Conservation (phyloP, 1,284 basidiomycete species). For the Cutaneotrichosporon daszewskae region DNA sequence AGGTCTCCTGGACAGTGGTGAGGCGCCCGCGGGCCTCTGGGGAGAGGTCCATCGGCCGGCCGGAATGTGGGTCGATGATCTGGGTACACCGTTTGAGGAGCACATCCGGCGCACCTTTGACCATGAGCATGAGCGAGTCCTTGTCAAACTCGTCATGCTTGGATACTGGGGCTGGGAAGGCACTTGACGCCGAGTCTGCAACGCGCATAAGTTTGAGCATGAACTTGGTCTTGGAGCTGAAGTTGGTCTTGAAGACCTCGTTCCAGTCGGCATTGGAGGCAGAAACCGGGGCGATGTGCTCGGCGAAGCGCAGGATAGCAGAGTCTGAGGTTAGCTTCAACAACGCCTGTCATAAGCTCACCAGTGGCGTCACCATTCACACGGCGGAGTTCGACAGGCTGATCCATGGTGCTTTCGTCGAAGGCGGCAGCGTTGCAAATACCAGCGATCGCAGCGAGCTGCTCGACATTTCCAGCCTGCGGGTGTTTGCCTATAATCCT, state of each 20-base stretch:
- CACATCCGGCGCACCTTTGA: slow-evolving; percentile 60
- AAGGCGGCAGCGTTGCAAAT: slow-evolving; percentile 63
- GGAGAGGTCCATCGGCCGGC: slow-evolving; percentile 45
- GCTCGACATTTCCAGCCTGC: slow-evolving; percentile 28
- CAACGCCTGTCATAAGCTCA: not conserved
- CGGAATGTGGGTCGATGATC: slow-evolving; percentile 48
- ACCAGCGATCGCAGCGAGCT: slow-evolving; percentile 52
- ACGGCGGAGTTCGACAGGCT: slow-evolving; percentile 49
- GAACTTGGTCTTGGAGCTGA: slow-evolving; percentile 65
- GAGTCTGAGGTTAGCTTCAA: slow-evolving; percentile 41
- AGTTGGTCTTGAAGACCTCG: slow-evolving; percentile 50
- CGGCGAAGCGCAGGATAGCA: slow-evolving; percentile 59
- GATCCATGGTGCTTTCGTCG: slow-evolving; percentile 43
- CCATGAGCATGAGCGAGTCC: slow-evolving; percentile 47
- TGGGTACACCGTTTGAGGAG: slow-evolving; percentile 53
- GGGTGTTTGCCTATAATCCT: slow-evolving; percentile 23
- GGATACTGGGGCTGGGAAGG: slow-evolving; percentile 1
- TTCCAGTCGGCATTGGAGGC: slow-evolving; percentile 42
- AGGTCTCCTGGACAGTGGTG: slow-evolving; percentile 50
- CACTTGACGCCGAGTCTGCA: not conserved
- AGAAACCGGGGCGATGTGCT: slow-evolving; percentile 47
- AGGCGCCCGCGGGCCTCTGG: slow-evolving; percentile 35
- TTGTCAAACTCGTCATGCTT: slow-evolving; percentile 17
- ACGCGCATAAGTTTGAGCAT: slow-evolving; percentile 52
- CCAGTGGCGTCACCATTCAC: slow-evolving; percentile 60